Percentiles rank a stretch among this genome's conserved stretches.
Conservation (phyloP, 768 basidiomycete species). For the Leccinum incarnatum region DNA sequence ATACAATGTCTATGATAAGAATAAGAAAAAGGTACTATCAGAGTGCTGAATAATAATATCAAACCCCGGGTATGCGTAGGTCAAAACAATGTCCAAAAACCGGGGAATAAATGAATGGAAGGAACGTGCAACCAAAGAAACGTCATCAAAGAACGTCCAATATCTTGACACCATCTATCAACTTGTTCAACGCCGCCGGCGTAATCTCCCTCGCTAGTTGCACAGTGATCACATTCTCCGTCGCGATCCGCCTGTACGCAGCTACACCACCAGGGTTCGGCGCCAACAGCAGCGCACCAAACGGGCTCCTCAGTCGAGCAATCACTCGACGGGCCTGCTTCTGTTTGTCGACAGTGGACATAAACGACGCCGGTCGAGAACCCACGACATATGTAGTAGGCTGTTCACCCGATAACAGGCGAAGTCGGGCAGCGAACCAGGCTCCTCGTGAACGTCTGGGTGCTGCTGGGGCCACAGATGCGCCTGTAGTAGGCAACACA, state of each 20-base stretch:
- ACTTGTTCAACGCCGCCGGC: not conserved
- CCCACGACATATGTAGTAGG: not conserved
- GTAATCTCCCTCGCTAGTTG: not conserved
- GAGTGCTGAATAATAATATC: too few species aligned
- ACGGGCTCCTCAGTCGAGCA: not conserved
- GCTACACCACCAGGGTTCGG: not conserved
- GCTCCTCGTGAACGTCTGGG: not conserved
- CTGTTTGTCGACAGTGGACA: not conserved
- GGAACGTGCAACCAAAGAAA: too few species aligned
- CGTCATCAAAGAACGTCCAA: not conserved
- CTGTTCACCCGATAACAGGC: conserved; percentile 2
- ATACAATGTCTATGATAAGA: not conserved
- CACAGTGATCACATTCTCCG: conserved; percentile 11
- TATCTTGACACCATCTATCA: not conserved
- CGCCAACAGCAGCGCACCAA: not conserved
- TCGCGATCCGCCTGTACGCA: conserved; percentile 11
- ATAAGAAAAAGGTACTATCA: too few species aligned
- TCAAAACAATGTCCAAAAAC: too few species aligned
- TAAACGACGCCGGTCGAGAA: not conserved
- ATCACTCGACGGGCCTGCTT: not conserved
- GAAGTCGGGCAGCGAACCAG: not conserved
- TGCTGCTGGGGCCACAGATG: rapidly evolving
- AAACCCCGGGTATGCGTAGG: too few species aligned
- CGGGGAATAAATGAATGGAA: too few species aligned
- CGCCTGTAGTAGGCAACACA: not conserved